These are phyloP conservation scores for Argentina anserina DNA, from an alignment of 306 rosid genomes.

Conservation along the genomic window DNA sequence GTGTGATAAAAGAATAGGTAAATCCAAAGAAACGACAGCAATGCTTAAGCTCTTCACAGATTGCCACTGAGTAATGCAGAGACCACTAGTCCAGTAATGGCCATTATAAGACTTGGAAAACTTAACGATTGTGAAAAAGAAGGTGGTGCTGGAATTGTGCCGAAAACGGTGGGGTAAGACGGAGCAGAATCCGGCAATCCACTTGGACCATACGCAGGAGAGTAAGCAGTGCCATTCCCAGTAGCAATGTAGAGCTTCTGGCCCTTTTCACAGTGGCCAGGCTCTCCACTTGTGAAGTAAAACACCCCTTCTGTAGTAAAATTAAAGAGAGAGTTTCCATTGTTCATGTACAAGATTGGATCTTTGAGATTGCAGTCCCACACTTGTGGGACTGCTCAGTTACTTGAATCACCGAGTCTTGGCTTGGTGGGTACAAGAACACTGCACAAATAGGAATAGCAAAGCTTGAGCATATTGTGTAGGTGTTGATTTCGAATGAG, in stretches of 20 bases:
- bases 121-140: conserved; percentile 35
- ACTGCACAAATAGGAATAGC: conserved; percentile 32
- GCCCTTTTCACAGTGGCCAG: conserved; percentile 64
- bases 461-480: neutral
- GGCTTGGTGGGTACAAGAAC: conserved; percentile 93
- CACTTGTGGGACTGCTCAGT: conserved; percentile 51
- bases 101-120: conserved; percentile 16
- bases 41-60: conserved; percentile 22
- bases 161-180: conserved; percentile 70
- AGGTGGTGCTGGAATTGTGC: conserved; percentile 64
- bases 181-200: conserved; percentile 58
- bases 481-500: neutral
- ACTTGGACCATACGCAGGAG: conserved; percentile 49
- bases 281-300: conserved; percentile 76
- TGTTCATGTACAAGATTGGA: conserved; percentile 68
- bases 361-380: conserved; percentile 67
- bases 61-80: conserved; percentile 19
- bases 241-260: conserved; percentile 69
- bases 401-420: conserved; percentile 90
- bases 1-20: neutral
- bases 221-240: conserved; percentile 36
- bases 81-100: conserved; percentile 32
- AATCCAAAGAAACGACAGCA: neutral
- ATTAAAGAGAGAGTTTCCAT: conserved; percentile 88
- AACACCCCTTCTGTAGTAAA: conserved; percentile 54